Evolutionary conservation across 2,329 filamentous ascomycete genomes (phyloP), one percentile per base, ranked within the genome.

Genomic region (Peltaster fructicola): DNA sequence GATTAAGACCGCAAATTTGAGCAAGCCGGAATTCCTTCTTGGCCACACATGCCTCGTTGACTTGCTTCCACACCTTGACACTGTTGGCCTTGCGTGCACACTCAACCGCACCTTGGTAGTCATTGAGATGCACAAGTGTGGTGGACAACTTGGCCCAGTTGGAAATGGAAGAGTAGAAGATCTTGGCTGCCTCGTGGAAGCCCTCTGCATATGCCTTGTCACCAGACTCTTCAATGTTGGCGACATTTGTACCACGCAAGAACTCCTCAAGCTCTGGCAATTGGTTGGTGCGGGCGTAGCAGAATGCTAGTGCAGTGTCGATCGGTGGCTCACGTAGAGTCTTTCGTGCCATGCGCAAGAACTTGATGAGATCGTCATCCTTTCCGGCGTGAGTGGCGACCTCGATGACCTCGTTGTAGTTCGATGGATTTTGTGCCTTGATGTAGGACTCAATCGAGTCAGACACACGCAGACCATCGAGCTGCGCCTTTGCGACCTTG

Each of bases 141-240:
- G 88, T 95, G 8, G 88, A 84, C 43, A 98, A 73, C 63, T 98
- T 98, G 28, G 85, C 85, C 88, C 88, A 98, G 67, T 98, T 98
- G 27, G 88, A 98, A 50, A 98, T 91, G 59, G 80, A 95, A 28
- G 72, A 81, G 61, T 73, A 98, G 67, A 95, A 98, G 47, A 98
- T 95, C 69, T 98, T 98, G 37, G 88, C 81, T 20, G 88, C 88
- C 61, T 95, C 77, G 46, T 88, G 85, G 46, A 80, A 73, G 32
- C 85, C 85, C 56, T 98, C 88, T 35, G 73, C 77, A 40, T 92
- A 95, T 12, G 88, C 85, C 63, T 93, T 93, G 65, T 98, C 88
- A 61, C 88, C 88, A 31, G 82, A 95, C 40, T 88, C 79, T 50
- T 98, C 88, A 26, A 95, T 67, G 50, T 98, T 84, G 26, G 88